Evolutionary conservation across 2,329 filamentous ascomycete genomes (phyloP), one percentile per base, ranked within the genome.

Genomic region (Nothomitra cinnamomea): DNA sequence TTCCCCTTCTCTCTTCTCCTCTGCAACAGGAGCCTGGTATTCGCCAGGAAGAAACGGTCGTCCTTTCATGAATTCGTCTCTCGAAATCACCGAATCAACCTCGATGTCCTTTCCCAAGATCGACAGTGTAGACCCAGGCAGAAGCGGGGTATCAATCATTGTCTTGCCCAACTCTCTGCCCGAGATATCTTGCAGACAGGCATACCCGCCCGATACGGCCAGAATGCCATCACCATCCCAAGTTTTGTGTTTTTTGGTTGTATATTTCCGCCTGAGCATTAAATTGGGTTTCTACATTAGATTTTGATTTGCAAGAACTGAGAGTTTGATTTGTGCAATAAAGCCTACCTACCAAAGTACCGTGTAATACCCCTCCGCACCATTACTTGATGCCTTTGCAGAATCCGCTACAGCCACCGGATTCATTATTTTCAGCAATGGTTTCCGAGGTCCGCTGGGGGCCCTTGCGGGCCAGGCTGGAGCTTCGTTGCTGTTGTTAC

Each of bases 181-280:
- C 0, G 74, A 74, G 10, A 76, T 71, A 62, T 85, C 79, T 56
- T 79, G 76, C 15, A 86, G 69, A 53, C 70, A 72, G 2, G 76
- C 80, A 61, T 75, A 75, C 2, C 79, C 79, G 36, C 71, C 73
- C 1, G 69, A 65, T 2, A 82, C 70, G 2, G 72, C 70, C 7
- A 86, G 69, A 1, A 85, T 71, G 1, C 81, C 83, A 65, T 87
- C 83, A 1, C 82, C 82, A 60, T 86, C 82, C 82, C 83, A 87
- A 3, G 80, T 86, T 63, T 86, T 86, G 65, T 86, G 78, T 66
- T 86, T 87, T 64, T 85, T 86, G 4, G 70, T 75, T 0, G 80
- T 84, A 52, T 75, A 77, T 64, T 83, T 85, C 19, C 83, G 77
- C 82, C 78, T 79, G 21, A 4, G 5, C 28, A 32, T 32, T n/a